Percentiles rank a stretch among this genome's conserved stretches.
phyloP scores from a whole-genome alignment of 148 eudicot genomes.

The Mesembryanthemum crystallinum region DNA sequence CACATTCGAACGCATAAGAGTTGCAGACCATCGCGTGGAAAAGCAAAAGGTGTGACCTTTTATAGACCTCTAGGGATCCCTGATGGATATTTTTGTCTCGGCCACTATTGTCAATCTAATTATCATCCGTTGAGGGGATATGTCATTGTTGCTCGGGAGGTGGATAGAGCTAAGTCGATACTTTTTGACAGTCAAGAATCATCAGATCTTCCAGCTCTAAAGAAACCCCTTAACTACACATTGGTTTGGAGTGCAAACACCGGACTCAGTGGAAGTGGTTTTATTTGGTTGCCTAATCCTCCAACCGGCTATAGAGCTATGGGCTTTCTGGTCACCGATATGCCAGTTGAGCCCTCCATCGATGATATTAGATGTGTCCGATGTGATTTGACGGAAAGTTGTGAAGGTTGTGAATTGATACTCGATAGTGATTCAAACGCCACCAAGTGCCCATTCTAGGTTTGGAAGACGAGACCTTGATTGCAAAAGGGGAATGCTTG shows the following conservation, averaged over 20 bases:
- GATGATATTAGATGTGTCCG: slow-evolving; percentile 73
- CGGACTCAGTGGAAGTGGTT: slow-evolving; percentile 43
- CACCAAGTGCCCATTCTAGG: slow-evolving; percentile 40
- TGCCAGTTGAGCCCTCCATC: slow-evolving; percentile 51
- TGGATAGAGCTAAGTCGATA: no score
- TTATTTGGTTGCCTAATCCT: slow-evolving; percentile 77
- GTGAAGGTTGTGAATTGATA: slow-evolving; percentile 48
- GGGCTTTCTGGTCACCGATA: slow-evolving; percentile 69
- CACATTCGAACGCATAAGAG: slow-evolving; percentile 51
- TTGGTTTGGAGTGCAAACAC: slow-evolving; percentile 72
- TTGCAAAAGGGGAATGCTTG: slow-evolving; percentile 54
- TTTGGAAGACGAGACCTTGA: slow-evolving; percentile 85
- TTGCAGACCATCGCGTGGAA: slow-evolving; percentile 44
- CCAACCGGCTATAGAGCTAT: slow-evolving; percentile 80
- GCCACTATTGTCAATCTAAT: slow-evolving; percentile 73
- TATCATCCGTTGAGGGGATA: slow-evolving; percentile 50
- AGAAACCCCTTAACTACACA: slow-evolving; percentile 57
- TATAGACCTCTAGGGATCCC: slow-evolving; percentile 67
- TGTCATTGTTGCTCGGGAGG: slow-evolving; percentile 70
- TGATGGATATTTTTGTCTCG: slow-evolving; percentile 65
- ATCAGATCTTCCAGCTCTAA: slow-evolving; percentile 45
- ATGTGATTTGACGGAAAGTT: slow-evolving; percentile 63
- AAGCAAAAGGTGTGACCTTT: slow-evolving; percentile 47
- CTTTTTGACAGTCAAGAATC: no score
- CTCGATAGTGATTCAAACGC: slow-evolving; percentile 31